A percentile compares a stretch with the other conserved stretches of the same genome.
Conservation (phyloP, 768 basidiomycete species). For the Boletus sp. region DNA sequence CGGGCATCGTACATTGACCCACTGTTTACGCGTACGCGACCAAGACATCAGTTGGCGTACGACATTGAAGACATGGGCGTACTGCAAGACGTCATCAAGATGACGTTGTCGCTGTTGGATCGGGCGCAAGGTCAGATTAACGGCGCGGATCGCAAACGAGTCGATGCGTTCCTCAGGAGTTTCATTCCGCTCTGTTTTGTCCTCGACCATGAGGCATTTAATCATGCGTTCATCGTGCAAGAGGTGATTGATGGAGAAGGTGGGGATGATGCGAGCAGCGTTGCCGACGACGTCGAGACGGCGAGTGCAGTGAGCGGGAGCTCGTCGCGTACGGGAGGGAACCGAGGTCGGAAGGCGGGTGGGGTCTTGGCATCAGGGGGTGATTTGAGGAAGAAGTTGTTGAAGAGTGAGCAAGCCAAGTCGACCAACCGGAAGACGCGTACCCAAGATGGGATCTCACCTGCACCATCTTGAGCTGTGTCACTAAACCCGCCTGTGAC, state of each 20-base stretch:
- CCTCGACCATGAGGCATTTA: conserved; percentile 67
- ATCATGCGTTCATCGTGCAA: conserved; percentile 63
- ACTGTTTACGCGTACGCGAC: conserved; percentile 55
- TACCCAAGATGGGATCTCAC: conserved; percentile 50
- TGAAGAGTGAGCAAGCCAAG: conserved; percentile 84
- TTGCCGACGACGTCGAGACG: conserved; percentile 39
- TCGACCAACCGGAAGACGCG: conserved; percentile 59
- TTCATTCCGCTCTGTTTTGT: conserved; percentile 78
- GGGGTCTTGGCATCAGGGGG: conserved; percentile 45
- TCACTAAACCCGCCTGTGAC: conserved; percentile 59
- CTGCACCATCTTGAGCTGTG: conserved; percentile 57
- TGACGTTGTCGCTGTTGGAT: conserved; percentile 89
- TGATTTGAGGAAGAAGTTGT: conserved; percentile 73
- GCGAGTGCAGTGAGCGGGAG: conserved; percentile 28
- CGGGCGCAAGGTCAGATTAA: conserved; percentile 77
- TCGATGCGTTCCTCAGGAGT: conserved; percentile 79
- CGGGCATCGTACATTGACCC: conserved; percentile 60
- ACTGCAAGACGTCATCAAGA: conserved; percentile 83
- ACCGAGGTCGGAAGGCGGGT: conserved; percentile 40
- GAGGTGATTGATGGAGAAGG: conserved; percentile 63
- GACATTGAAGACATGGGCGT: conserved; percentile 70
- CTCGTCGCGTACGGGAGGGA: conserved; percentile 34
- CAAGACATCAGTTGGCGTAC: conserved; percentile 79
- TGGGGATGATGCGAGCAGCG: conserved; percentile 43
- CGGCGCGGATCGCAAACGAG: conserved; percentile 68